phyloP scores from a whole-genome alignment of 2,329 filamentous ascomycete species.

The Colletotrichum liriopes region DNA sequence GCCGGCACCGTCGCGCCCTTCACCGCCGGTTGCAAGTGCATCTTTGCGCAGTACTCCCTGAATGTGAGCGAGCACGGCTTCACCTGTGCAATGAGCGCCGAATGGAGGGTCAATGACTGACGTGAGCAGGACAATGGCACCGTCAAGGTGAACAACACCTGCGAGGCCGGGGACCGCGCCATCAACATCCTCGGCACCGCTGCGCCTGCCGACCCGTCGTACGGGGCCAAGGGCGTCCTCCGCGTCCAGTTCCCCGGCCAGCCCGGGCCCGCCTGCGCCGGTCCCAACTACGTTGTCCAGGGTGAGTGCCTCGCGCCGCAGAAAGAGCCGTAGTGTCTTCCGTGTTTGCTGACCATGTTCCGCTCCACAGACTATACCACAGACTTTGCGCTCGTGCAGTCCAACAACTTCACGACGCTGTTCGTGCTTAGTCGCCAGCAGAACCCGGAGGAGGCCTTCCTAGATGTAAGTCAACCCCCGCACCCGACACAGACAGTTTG shows the following conservation, averaged over 20 bases:
- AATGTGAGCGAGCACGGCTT: constrained; percentile 46
- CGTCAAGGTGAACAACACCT: constrained; percentile 53
- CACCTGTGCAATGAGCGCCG: not conserved
- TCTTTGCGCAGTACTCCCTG: constrained; percentile 50
- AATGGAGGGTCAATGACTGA: not conserved
- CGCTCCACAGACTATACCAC: constrained; percentile 48
- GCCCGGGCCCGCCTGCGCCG: constrained; percentile 49
- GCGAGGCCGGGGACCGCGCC: constrained; percentile 47
- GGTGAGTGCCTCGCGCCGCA: constrained; percentile 37
- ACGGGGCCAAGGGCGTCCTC: constrained; percentile 50
- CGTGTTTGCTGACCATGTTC: not conserved
- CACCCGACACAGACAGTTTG: not conserved
- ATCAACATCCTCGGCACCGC: constrained; percentile 51
- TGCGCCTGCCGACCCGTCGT: constrained; percentile 48
- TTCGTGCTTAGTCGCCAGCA: constrained; percentile 53
- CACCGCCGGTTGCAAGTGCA: constrained; percentile 52
- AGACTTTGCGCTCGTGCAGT: constrained; percentile 52
- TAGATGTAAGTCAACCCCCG: constrained; percentile 47
- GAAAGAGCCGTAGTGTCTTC: not conserved
- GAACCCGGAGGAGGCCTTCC: constrained; percentile 46
- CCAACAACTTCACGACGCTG: constrained; percentile 52
- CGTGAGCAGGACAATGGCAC: constrained; percentile 49
- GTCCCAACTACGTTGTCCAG: constrained; percentile 54
- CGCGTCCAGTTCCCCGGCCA: constrained; percentile 52
- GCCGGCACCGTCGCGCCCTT: constrained; percentile 52